A percentile compares a stretch with the other conserved stretches of the same genome.
Evolutionary conservation across 148 eudicot genomes (phyloP).

Genomic region (Spergularia marina): DNA sequence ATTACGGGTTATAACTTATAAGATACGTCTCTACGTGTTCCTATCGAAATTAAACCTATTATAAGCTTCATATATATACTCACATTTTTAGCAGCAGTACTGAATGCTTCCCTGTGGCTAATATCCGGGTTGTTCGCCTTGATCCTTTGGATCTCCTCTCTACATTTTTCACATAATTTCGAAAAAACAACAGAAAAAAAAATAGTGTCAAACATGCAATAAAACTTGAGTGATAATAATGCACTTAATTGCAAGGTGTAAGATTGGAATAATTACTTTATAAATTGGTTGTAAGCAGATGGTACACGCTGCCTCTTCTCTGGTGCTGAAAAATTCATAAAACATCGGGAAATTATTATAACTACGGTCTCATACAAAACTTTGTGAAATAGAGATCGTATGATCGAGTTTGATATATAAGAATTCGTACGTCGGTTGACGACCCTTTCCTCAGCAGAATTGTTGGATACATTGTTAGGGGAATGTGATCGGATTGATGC

Average conservation of each 20-base stretch:
- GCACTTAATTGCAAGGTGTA: background rate
- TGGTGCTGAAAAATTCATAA: slow-evolving; percentile 56
- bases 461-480: slow-evolving; percentile 20
- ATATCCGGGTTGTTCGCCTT: slow-evolving; percentile 85
- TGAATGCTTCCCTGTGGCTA: slow-evolving; percentile 93
- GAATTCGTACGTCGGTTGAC: slow-evolving; percentile 59
- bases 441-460: slow-evolving; percentile 34
- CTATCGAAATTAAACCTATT: no score
- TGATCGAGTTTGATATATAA: background rate
- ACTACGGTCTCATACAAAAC: background rate
- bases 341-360: background rate
- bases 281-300: slow-evolving; percentile 92
- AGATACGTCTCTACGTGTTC: no score
- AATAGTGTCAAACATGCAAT: background rate
- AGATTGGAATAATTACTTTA: slow-evolving; percentile 57
- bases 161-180: slow-evolving; percentile 15
- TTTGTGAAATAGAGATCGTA: no score
- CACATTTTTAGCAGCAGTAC: slow-evolving; percentile 93
- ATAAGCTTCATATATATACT: slow-evolving; percentile 11
- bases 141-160: slow-evolving; percentile 93
- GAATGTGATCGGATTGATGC: slow-evolving; percentile 39
- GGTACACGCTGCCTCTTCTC: slow-evolving; percentile 98
- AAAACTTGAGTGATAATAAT: background rate
- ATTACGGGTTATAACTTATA: background rate
- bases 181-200: background rate